Percentiles rank a stretch among this genome's conserved stretches.
phyloP scores from a whole-genome alignment of 352 stramenopile genomes.

The Globisporangium camurandrum region DNA sequence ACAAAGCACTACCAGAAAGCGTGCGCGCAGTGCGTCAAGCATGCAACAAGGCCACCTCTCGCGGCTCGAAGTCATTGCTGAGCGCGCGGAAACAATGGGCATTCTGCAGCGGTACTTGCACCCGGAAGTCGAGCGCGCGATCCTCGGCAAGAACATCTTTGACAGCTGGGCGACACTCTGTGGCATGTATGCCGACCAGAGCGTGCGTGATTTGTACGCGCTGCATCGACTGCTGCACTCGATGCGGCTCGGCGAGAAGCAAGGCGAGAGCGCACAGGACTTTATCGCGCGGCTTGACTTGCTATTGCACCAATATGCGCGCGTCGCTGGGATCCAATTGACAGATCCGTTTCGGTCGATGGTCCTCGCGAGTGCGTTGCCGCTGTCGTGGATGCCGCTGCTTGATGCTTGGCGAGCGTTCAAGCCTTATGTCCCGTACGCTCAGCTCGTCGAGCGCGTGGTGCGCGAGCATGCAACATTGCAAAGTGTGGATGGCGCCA shows the following conservation, averaged over 20 bases:
- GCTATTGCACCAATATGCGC: conserved; percentile 30
- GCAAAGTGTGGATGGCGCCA: conserved; percentile 6
- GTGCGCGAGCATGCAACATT: conserved; percentile 15
- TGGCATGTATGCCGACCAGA: conserved; percentile 30
- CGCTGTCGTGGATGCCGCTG: conserved; percentile 18
- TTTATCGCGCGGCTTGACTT: conserved; percentile 36
- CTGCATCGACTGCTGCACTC: conserved; percentile 38
- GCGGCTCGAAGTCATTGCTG: conserved; percentile 27
- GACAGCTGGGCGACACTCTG: conserved; percentile 42
- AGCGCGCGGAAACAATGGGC: conserved; percentile 38
- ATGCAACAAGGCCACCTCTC: conserved; percentile 15
- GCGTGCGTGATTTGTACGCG: conserved; percentile 24
- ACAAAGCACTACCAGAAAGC: background rate
- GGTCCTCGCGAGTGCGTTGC: conserved; percentile 27
- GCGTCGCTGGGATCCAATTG: conserved; percentile 25
- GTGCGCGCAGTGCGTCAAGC: background rate
- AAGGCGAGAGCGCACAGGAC: conserved; percentile 20
- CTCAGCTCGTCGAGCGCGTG: conserved; percentile 29
- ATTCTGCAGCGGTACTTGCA: conserved; percentile 40
- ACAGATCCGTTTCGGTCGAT: conserved; percentile 33
- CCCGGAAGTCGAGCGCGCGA: conserved; percentile 33
- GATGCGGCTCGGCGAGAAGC: conserved; percentile 33
- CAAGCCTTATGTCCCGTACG: conserved; percentile 32
- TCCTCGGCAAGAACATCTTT: conserved; percentile 43
- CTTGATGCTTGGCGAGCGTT: conserved; percentile 26